Percentiles rank a stretch among this genome's conserved stretches.
Evolutionary conservation across 257 asterid genomes (phyloP).

Genomic region (Rubia yunnanensis): DNA sequence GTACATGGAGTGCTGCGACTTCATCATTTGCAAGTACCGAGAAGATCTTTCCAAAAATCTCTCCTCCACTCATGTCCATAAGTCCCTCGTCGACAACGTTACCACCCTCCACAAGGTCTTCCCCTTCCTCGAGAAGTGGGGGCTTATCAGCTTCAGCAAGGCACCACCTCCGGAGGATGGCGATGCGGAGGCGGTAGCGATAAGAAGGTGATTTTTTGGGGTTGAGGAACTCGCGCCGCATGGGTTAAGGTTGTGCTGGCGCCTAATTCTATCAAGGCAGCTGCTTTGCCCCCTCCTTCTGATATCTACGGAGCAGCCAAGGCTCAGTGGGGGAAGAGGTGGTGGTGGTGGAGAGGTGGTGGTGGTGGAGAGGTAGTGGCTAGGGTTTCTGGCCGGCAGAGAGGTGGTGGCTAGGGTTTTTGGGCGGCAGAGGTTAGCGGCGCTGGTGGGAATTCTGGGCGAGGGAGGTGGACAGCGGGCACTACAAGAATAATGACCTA

Average conservation of each 20-base stretch:
- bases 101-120: slow-evolving; percentile 69
- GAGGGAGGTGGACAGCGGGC: too few relatives aligned
- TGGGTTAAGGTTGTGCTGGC: slow-evolving; percentile 91
- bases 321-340: too few relatives aligned
- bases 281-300: slow-evolving; percentile 34
- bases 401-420: too few relatives aligned
- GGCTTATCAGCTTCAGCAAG: slow-evolving; percentile 60
- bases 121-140: slow-evolving; percentile 78
- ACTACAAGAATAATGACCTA: too few relatives aligned
- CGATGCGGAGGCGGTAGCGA: slow-evolving; percentile 50
- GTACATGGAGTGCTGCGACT: slow-evolving; percentile 81
- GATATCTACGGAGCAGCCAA: too few relatives aligned
- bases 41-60: slow-evolving; percentile 58
- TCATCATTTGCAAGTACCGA: slow-evolving; percentile 66
- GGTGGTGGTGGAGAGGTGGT: too few relatives aligned
- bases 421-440: too few relatives aligned
- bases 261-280: slow-evolving; percentile 71
- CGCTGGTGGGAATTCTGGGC: too few relatives aligned
- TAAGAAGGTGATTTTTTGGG: slow-evolving; percentile 55
- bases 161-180: slow-evolving; percentile 14
- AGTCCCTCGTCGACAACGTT: slow-evolving; percentile 80
- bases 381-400: too few relatives aligned
- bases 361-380: too few relatives aligned
- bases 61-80: slow-evolving; percentile 65
- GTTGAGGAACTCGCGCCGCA: slow-evolving; percentile 89